Conservation (phyloP, 192 early-diverging fungal species). For the Umbelopsis sp. region DNA sequence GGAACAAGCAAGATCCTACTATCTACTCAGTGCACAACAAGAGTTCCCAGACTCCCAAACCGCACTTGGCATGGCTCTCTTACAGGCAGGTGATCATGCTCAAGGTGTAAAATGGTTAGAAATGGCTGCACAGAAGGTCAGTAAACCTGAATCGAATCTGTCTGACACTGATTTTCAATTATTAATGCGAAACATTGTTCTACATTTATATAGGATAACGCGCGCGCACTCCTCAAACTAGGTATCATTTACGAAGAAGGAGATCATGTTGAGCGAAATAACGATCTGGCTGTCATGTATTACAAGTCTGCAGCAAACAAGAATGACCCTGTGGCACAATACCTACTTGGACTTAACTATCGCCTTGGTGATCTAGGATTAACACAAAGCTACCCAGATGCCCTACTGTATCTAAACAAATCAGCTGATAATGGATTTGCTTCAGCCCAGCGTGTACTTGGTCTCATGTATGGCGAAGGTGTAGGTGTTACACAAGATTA, state of each 20-base stretch:
- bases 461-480: slow-evolving; percentile 35
- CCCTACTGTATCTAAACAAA: slow-evolving; percentile 13
- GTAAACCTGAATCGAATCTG: not conserved
- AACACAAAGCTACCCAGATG: slow-evolving; percentile 24
- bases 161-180: not conserved
- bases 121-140: slow-evolving; percentile 33
- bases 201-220: slow-evolving; percentile 20
- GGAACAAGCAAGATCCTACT: slow-evolving; percentile 30
- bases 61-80: slow-evolving; percentile 29
- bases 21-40: slow-evolving; percentile 33
- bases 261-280: slow-evolving; percentile 25
- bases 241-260: slow-evolving; percentile 37
- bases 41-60: slow-evolving; percentile 37
- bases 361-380: slow-evolving; percentile 28
- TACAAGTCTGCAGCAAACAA: slow-evolving; percentile 31
- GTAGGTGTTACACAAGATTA: slow-evolving; percentile 27
- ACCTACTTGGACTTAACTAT: slow-evolving; percentile 34
- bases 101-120: slow-evolving; percentile 36
- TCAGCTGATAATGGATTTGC: slow-evolving; percentile 30
- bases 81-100: slow-evolving; percentile 18
- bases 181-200: too few relatives aligned
- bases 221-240: slow-evolving; percentile 32
- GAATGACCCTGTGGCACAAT: slow-evolving; percentile 31
- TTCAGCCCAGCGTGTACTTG: slow-evolving; percentile 29
- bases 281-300: slow-evolving; percentile 25